These are phyloP conservation scores for Roridomyces roridus DNA, from an alignment of 768 basidiomycete genomes.

Conservation along the genomic window DNA sequence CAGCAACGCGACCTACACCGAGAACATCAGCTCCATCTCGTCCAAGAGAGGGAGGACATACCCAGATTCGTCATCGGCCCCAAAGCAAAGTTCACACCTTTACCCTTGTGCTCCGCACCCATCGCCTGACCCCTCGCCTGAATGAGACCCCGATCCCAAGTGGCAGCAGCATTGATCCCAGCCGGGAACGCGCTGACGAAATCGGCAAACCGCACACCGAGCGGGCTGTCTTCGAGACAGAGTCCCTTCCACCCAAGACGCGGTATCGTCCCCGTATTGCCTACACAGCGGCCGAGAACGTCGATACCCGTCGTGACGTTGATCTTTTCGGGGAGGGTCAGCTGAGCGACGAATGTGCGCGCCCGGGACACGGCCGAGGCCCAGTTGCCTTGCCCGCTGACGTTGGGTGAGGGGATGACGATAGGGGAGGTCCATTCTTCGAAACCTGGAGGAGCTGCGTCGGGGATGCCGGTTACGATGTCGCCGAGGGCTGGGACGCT, in stretches of 20 bases:
- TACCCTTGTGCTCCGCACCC: conserved; percentile 64
- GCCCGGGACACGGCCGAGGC: neutral
- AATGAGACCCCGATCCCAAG: conserved; percentile 42
- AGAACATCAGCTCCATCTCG: neutral
- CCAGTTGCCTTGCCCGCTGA: neutral
- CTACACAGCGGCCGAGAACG: conserved; percentile 29
- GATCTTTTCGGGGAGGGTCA: conserved; percentile 32
- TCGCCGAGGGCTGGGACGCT: neutral
- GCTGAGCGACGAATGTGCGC: conserved; percentile 3
- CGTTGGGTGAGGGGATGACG: neutral
- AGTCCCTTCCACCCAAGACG: conserved; percentile 28
- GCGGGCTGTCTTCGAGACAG: conserved; percentile 50
- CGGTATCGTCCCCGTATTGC: neutral
- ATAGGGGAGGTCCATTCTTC: conserved; percentile 5
- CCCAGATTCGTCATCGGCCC: conserved; percentile 28
- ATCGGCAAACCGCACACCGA: conserved; percentile 63
- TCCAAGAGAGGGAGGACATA: neutral
- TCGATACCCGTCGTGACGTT: conserved; percentile 34
- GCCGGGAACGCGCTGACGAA: conserved; percentile 64
- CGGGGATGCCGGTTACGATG: conserved; percentile 1
- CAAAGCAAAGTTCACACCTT: conserved; percentile 48
- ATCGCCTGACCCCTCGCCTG: conserved; percentile 56
- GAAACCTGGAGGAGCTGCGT: neutral
- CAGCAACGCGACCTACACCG: neutral
- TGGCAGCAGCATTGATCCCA: conserved; percentile 63